Evolutionary conservation across 2,329 filamentous ascomycete species (phyloP).

Genomic region (Westerdykella aurantiaca): DNA sequence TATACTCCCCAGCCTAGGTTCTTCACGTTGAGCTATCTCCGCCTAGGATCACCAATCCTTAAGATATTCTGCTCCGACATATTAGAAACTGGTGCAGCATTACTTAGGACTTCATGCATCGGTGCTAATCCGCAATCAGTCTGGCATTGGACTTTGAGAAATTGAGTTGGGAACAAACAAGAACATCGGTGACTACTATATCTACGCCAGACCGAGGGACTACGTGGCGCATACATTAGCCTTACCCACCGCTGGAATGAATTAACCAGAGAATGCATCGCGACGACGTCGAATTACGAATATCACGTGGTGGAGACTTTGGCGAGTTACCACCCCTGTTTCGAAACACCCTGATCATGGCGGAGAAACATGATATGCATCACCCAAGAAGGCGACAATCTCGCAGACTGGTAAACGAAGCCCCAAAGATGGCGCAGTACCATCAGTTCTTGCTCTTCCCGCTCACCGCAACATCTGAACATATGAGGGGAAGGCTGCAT

Average conservation of each 20-base stretch:
- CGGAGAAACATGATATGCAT: conserved; percentile 5
- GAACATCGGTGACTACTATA: background rate
- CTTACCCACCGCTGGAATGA: conserved; percentile 2
- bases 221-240: conserved; percentile 1
- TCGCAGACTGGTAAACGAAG: conserved; percentile 5
- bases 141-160: too few relatives aligned
- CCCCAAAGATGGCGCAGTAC: background rate
- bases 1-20: too few relatives aligned
- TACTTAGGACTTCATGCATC: too few relatives aligned
- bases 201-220: conserved; percentile 1
- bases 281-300: conserved; percentile 1
- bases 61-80: too few relatives aligned
- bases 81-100: too few relatives aligned
- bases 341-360: conserved; percentile 2
- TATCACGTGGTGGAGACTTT: background rate
- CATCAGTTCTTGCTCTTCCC: too few relatives aligned
- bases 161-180: too few relatives aligned
- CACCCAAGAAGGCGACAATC: conserved; percentile 2
- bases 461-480: too few relatives aligned
- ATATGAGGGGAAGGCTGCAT: too few relatives aligned
- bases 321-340: background rate
- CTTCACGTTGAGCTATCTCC: too few relatives aligned
- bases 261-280: background rate
- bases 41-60: too few relatives aligned
- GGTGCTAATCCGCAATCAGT: too few relatives aligned